phyloP scores from a whole-genome alignment of 2,329 filamentous ascomycete genomes.

The Diaporthe ilicicola region DNA sequence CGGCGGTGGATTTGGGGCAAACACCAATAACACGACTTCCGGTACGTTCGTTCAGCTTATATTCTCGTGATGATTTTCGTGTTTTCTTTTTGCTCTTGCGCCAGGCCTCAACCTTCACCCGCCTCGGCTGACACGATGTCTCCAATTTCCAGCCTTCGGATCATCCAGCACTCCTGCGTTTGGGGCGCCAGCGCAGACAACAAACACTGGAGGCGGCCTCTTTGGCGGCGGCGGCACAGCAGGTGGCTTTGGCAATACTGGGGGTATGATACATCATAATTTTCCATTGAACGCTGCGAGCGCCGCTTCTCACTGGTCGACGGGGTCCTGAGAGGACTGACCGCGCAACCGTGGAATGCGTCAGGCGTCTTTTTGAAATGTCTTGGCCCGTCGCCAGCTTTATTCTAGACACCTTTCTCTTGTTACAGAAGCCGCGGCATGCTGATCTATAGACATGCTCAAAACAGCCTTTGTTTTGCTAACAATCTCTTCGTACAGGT shows the following conservation, averaged over 20 bases:
- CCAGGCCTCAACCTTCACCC: conserved; percentile 37
- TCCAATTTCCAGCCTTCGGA: conserved; percentile 48
- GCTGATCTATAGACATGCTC: background rate
- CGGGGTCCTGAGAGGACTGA: conserved; percentile 3
- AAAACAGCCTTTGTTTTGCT: conserved; percentile 19
- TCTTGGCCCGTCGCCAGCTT: conserved; percentile 1
- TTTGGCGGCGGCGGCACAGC: conserved; percentile 58
- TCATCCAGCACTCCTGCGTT: conserved; percentile 43
- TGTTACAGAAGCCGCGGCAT: background rate
- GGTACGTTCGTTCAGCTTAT: conserved; percentile 56
- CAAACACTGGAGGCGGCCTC: conserved; percentile 41
- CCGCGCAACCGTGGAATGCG: conserved; percentile 23
- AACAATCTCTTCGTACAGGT: conserved; percentile 31
- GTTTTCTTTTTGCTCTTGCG: conserved; percentile 27
- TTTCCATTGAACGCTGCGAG: conserved; percentile 32
- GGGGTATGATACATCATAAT: conserved; percentile 36
- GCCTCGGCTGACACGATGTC: conserved; percentile 33
- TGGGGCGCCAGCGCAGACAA: conserved; percentile 43
- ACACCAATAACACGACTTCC: conserved; percentile 51
- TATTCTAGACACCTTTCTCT: background rate
- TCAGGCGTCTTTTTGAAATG: conserved; percentile 12
- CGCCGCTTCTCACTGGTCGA: conserved; percentile 26
- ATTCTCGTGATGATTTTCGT: conserved; percentile 31
- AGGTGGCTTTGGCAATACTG: conserved; percentile 54
- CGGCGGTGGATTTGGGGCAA: conserved; percentile 62